phyloP scores from a whole-genome alignment of 2,329 filamentous ascomycete genomes.

The Aspergillus ibericus region DNA sequence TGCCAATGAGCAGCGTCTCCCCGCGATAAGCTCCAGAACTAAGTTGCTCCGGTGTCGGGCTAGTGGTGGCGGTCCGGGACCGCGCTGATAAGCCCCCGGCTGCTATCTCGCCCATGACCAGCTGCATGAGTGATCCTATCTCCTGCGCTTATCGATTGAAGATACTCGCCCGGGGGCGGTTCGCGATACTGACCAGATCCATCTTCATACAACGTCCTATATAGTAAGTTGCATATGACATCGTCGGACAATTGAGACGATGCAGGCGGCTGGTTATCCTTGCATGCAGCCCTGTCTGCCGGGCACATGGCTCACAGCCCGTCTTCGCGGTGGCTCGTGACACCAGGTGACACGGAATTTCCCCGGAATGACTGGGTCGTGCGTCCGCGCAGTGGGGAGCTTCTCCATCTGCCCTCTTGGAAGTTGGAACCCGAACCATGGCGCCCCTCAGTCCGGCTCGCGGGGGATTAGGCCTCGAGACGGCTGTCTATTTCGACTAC shows the following conservation, averaged over 20 bases:
- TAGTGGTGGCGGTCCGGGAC: constrained; percentile 6
- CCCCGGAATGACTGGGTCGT: not conserved
- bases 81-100: constrained; percentile 8
- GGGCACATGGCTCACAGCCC: too few species aligned
- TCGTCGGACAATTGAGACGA: too few species aligned
- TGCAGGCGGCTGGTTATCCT: too few species aligned
- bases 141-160: not conserved
- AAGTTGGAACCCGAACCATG: constrained; percentile 7
- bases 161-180: too few species aligned
- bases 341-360: too few species aligned
- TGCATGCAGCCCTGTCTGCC: too few species aligned
- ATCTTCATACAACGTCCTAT: too few species aligned
- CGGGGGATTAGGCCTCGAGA: not conserved
- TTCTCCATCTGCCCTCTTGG: too few species aligned
- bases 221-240: too few species aligned
- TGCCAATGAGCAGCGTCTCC: not conserved
- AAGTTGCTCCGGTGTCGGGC: constrained; percentile 5
- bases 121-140: not conserved
- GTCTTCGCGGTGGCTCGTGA: too few species aligned
- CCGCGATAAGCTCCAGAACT: constrained; percentile 3
- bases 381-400: too few species aligned
- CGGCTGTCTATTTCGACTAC: not conserved
- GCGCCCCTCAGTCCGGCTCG: not conserved
- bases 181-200: too few species aligned
- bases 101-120: not conserved